Evolutionary conservation across 169 alveolate species (phyloP), one percentile per base, ranked within the genome.

Genomic region (Theileria luwenshuni): DNA sequence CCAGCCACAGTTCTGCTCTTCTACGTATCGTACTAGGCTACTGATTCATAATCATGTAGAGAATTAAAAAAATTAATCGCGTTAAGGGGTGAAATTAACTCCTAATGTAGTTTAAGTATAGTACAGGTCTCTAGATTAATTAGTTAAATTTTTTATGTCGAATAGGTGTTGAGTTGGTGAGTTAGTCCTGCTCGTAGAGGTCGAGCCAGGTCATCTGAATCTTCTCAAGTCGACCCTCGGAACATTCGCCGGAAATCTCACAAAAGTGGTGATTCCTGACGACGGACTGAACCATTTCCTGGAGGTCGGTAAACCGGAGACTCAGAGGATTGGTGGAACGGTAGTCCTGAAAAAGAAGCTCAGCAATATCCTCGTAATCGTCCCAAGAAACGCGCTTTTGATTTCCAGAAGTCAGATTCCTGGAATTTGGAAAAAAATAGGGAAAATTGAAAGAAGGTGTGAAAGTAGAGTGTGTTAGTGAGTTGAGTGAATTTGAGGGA

Each of bases 131-230:
- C n/a, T n/a, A n/a, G n/a, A n/a, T n/a, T n/a, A n/a, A n/a, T n/a
- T n/a, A n/a, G n/a, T n/a, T n/a, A n/a, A n/a, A n/a, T n/a, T n/a
- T n/a, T n/a, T n/a, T n/a, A n/a, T n/a, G n/a, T n/a, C n/a, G n/a
- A n/a, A n/a, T n/a, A n/a, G n/a, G n/a, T n/a, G n/a, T n/a, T n/a
- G n/a, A n/a, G n/a, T n/a, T n/a, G n/a, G n/a, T n/a, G n/a, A n/a
- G n/a, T n/a, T n/a, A 54, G 27, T 60, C 71, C 27, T 61, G 51
- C 77, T 70, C 62, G 19, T 70, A 35, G 23, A 70, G 76, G 21
- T 70, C 75, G 19, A 84, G 56, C 91, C 91, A 84, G 19, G 76
- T 67, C 91, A 84, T 84, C 51, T 84, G 91, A 38, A 84, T 84
- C 69, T 64, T 64, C 52, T 84, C 91, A 33, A 84, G 83, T 59